Evolutionary conservation across 352 stramenopile species (phyloP), one percentile per base, ranked within the genome.

Genomic region (Blastocystis sp.): DNA sequence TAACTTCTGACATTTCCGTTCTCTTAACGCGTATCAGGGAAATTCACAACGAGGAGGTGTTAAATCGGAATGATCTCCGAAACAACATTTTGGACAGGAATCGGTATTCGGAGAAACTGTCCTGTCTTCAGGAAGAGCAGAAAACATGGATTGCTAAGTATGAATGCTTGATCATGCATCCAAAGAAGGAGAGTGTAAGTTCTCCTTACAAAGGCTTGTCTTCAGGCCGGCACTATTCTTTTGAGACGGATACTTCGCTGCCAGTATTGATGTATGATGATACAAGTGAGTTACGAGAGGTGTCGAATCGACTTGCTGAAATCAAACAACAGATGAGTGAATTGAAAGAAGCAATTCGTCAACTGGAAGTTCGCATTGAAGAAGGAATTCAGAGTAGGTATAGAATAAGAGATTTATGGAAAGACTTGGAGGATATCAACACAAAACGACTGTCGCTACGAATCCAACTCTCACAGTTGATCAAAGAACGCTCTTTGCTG

Each of bases 351-450:
- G 65, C 37, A 7, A 35, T 77, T 35, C 29, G 6, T 77, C 27
- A 57, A 56, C 0, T 83, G 32, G 21, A 66, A 4, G 32, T 29
- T 14, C 71, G 71, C 4, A 46, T 83, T 42, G 7, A 27, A 24
- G 71, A 83, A 12, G 46, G 49, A 14, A 65, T 83, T 32, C 42
- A 83, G 27, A 77, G 65, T 77, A 32, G 14, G 35, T 46, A 46
- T 46, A 9, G 2, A 52, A 16, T 57, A 24, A 16, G 16, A 27
- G 16, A 37, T 51, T 42, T 0, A 49, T 77, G 65, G n/a, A 14
- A 57, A 77, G 71, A 83, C 43, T 46, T 83, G 71, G 71, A 83
- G 51, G 71, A 83, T 43, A 65, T 46, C 2, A 83, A 83, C 49
- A 83, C 71, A 24, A 27, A 66, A 42, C 71, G 71, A 42, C 49